These are phyloP conservation scores for Pseudohalonectria lignicola DNA, from an alignment of 2,329 filamentous ascomycete species.

Conservation along the genomic window DNA sequence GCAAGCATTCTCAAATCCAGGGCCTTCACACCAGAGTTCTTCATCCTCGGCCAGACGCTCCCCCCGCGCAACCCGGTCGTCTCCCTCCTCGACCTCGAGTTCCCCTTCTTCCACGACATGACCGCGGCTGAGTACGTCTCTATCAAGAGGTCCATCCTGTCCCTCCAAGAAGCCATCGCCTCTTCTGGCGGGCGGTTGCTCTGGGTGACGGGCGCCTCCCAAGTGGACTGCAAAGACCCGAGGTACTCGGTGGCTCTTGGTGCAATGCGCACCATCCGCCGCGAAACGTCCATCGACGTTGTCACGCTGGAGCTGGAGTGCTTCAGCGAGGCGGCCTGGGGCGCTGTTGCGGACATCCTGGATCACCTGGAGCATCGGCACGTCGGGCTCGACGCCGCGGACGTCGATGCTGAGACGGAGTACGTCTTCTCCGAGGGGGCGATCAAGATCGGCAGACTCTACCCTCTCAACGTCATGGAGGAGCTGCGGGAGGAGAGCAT, in stretches of 20 bases:
- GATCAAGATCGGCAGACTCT: conserved; percentile 2
- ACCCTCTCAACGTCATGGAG: not conserved
- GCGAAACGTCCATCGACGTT: conserved; percentile 15
- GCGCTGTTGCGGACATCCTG: conserved; percentile 19
- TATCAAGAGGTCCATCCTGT: conserved; percentile 4
- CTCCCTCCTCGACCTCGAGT: conserved; percentile 2
- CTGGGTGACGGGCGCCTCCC: conserved; percentile 19
- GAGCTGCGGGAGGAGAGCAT: not conserved
- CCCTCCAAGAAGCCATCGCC: not conserved
- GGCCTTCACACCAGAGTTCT: not conserved
- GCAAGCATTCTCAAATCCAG: not conserved
- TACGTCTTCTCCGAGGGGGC: conserved; percentile 1
- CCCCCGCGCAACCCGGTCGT: not conserved
- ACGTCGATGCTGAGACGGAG: conserved; percentile 1
- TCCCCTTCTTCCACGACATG: conserved; percentile 1
- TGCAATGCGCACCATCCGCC: conserved; percentile 15
- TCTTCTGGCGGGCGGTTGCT: conserved; percentile 8
- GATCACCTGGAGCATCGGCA: conserved; percentile 5
- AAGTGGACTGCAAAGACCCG: conserved; percentile 15
- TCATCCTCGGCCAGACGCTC: conserved; percentile 3
- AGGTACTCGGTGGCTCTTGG: conserved; percentile 17
- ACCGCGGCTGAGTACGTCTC: not conserved
- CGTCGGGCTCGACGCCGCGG: not conserved
- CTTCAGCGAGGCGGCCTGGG: conserved; percentile 4
- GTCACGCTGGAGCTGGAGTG: conserved; percentile 18